Percentiles rank a stretch among this genome's conserved stretches.
phyloP scores from a whole-genome alignment of 352 stramenopile genomes.

The Plasmopara halstedii region DNA sequence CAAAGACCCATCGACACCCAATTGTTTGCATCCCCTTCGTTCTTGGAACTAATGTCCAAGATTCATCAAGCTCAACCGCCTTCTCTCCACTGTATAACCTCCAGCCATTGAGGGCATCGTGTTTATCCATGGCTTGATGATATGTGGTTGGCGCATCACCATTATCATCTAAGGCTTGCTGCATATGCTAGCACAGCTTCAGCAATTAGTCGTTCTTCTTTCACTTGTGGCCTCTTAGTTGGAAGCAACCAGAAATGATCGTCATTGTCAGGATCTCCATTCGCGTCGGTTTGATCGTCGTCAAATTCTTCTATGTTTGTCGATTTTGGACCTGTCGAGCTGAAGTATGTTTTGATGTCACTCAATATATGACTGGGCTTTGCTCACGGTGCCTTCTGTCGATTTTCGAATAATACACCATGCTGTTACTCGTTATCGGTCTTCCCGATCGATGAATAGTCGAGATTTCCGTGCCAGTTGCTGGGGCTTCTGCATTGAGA shows the following conservation, averaged over 20 bases:
- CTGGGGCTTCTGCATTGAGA: too few species aligned
- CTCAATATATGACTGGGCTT: background rate
- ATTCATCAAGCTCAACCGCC: background rate
- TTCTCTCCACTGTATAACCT: background rate
- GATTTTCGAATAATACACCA: background rate
- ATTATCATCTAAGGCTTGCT: background rate
- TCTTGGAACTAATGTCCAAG: background rate
- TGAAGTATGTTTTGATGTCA: background rate
- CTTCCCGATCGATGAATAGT: background rate
- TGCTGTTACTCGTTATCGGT: background rate
- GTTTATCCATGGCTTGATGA: background rate
- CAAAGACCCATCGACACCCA: background rate
- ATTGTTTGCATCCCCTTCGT: background rate
- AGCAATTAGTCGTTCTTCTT: background rate
- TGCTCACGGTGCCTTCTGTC: background rate
- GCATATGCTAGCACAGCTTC: background rate
- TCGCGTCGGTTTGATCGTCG: background rate
- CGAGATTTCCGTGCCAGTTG: too few species aligned
- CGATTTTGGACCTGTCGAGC: background rate
- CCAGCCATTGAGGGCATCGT: background rate
- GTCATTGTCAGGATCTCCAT: background rate
- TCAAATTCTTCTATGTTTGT: background rate
- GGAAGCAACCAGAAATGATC: background rate
- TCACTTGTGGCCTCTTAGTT: background rate
- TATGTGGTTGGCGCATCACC: background rate